Conservation (phyloP, 768 basidiomycete species). For the Xanthoconium purpureum region DNA sequence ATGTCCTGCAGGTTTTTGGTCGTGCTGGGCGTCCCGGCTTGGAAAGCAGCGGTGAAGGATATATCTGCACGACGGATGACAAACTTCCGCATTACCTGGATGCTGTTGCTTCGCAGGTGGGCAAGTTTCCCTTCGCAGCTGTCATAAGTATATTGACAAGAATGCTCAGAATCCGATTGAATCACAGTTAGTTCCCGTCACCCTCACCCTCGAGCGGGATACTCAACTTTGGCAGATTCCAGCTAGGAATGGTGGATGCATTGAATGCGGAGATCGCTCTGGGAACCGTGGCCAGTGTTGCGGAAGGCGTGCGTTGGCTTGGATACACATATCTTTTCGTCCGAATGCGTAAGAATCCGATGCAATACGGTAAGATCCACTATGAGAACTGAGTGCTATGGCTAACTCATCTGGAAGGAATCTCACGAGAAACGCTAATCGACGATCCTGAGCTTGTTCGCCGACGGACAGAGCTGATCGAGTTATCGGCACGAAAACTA, state of each 20-base stretch:
- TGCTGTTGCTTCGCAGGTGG: constrained; percentile 80
- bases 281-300: constrained; percentile 84
- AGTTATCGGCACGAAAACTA: constrained; percentile 62
- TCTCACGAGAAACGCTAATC: constrained; percentile 59
- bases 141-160: neutral
- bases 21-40: constrained; percentile 87
- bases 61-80: constrained; percentile 93
- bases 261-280: constrained; percentile 94
- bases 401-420: constrained; percentile 46
- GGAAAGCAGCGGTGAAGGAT: constrained; percentile 93
- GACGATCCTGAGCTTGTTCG: constrained; percentile 74
- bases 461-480: constrained; percentile 68
- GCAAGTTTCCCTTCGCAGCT: constrained; percentile 11
- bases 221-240: constrained; percentile 52
- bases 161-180: constrained; percentile 82
- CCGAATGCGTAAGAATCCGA: constrained; percentile 89
- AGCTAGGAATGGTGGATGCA: constrained; percentile 80
- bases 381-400: neutral
- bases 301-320: constrained; percentile 90
- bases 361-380: constrained; percentile 62
- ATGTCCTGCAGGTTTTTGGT: constrained; percentile 97
- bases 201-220: neutral
- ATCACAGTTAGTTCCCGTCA: constrained; percentile 63
- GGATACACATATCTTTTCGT: constrained; percentile 97
- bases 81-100: constrained; percentile 90